Evolutionary conservation across 805 yeast species (phyloP).

Genomic region (Wickerhamiella brachini): DNA sequence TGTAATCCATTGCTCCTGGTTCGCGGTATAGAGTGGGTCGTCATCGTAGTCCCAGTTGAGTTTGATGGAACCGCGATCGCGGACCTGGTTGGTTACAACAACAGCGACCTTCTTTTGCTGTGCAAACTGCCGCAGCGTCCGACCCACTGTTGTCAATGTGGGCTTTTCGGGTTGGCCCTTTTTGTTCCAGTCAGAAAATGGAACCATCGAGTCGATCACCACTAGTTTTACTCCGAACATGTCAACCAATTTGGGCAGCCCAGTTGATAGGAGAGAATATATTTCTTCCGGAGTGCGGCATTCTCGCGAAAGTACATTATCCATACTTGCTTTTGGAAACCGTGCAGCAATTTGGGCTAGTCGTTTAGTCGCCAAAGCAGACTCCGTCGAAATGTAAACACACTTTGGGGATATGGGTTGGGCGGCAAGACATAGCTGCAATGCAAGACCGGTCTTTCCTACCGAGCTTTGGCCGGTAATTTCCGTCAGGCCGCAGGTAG

Average conservation of each 20-base stretch:
- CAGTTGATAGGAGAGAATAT: neutral
- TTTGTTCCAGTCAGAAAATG: constrained; percentile 18
- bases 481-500: constrained; percentile 48
- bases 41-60: constrained; percentile 20
- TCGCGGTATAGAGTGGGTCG: constrained; percentile 35
- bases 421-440: constrained; percentile 49
- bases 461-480: constrained; percentile 72
- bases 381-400: constrained; percentile 74
- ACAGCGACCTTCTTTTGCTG: constrained; percentile 39
- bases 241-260: neutral
- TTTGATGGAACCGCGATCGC: constrained; percentile 31
- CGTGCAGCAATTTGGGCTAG: constrained; percentile 20
- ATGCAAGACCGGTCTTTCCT: constrained; percentile 72
- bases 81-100: constrained; percentile 67
- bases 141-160: neutral
- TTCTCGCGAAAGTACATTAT: constrained; percentile 17
- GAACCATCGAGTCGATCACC: constrained; percentile 61
- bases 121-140: constrained; percentile 37
- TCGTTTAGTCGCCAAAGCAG: constrained; percentile 53
- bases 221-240: constrained; percentile 35
- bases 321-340: constrained; percentile 4
- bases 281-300: neutral
- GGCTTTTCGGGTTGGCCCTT: neutral
- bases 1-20: constrained; percentile 56
- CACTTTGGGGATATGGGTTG: constrained; percentile 30